Evolutionary conservation across 805 yeast species (phyloP).

Genomic region (Kockiozyma suomiensis): DNA sequence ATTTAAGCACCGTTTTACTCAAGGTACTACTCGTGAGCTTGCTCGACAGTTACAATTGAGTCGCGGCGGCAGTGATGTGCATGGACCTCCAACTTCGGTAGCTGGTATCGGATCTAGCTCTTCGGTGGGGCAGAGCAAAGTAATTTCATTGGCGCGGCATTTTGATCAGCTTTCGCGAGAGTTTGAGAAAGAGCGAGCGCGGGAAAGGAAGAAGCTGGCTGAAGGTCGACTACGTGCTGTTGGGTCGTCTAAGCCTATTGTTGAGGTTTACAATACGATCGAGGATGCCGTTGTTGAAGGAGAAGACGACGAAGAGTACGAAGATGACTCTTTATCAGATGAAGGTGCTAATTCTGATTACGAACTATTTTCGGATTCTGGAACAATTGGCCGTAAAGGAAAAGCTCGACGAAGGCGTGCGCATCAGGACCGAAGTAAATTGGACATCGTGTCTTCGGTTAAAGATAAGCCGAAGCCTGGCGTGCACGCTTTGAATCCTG

Average conservation of each 20-base stretch:
- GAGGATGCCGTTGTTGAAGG: slow-evolving; percentile 79
- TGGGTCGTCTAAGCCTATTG: slow-evolving; percentile 78
- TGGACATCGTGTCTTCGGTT: neutral
- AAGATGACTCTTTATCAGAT: slow-evolving; percentile 14
- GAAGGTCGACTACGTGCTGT: slow-evolving; percentile 58
- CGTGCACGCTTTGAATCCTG: neutral
- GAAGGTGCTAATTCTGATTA: slow-evolving; percentile 26
- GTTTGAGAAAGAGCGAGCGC: slow-evolving; percentile 83
- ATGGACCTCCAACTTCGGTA: slow-evolving; percentile 21
- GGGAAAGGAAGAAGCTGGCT: slow-evolving; percentile 66
- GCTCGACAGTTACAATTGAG: slow-evolving; percentile 33
- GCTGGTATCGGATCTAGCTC: slow-evolving; percentile 19
- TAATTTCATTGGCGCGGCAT: slow-evolving; percentile 55
- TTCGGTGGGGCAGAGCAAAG: slow-evolving; percentile 34
- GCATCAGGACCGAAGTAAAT: neutral
- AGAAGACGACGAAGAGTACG: slow-evolving; percentile 42
- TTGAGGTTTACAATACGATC: slow-evolving; percentile 84
- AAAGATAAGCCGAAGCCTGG: neutral
- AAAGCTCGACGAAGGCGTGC: slow-evolving; percentile 3
- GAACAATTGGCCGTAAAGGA: slow-evolving; percentile 24
- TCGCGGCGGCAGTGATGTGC: slow-evolving; percentile 24
- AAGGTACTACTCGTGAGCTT: slow-evolving; percentile 34
- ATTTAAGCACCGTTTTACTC: slow-evolving; percentile 27
- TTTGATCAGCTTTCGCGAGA: slow-evolving; percentile 80
- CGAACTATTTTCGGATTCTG: slow-evolving; percentile 29